phyloP scores from a whole-genome alignment of 164 flowering plant genomes.

The Macadamia tetraphylla region DNA sequence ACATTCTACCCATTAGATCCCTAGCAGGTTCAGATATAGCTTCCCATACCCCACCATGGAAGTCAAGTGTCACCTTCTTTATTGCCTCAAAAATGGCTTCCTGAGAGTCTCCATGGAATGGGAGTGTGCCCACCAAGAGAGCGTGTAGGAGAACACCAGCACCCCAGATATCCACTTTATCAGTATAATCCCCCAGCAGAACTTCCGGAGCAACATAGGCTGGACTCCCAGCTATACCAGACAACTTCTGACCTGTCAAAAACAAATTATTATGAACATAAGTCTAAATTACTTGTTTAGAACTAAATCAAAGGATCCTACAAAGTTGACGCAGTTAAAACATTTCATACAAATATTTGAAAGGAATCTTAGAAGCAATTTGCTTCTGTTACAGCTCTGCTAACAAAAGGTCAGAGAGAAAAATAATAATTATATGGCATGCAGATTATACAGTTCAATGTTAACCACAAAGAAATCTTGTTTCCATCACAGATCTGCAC shows the following conservation, averaged over 20 bases:
- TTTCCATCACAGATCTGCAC: no score
- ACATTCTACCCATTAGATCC: slow-evolving; percentile 69
- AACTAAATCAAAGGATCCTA: no score
- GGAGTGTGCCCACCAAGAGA: slow-evolving; percentile 73
- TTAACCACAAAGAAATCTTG: no score
- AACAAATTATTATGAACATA: not conserved
- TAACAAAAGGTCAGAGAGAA: no score
- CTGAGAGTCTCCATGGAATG: slow-evolving; percentile 77
- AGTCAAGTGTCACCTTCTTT: slow-evolving; percentile 68
- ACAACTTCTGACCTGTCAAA: slow-evolving; percentile 73
- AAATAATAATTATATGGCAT: no score
- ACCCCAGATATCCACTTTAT: slow-evolving; percentile 96
- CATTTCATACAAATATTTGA: no score
- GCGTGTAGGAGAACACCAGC: slow-evolving; percentile 93
- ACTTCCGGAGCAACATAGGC: slow-evolving; percentile 99
- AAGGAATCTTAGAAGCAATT: no score
- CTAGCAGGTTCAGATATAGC: slow-evolving; percentile 82
- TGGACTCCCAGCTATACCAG: slow-evolving; percentile 94
- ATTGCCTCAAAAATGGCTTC: slow-evolving; percentile 86
- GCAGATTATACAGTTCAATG: no score
- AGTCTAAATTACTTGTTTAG: no score
- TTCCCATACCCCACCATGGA: slow-evolving; percentile 69
- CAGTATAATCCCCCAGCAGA: slow-evolving; percentile 69
- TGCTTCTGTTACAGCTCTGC: no score
- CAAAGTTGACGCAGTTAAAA: no score